Evolutionary conservation across 257 asterid species (phyloP).

Genomic region (Osmanthus fragrans): DNA sequence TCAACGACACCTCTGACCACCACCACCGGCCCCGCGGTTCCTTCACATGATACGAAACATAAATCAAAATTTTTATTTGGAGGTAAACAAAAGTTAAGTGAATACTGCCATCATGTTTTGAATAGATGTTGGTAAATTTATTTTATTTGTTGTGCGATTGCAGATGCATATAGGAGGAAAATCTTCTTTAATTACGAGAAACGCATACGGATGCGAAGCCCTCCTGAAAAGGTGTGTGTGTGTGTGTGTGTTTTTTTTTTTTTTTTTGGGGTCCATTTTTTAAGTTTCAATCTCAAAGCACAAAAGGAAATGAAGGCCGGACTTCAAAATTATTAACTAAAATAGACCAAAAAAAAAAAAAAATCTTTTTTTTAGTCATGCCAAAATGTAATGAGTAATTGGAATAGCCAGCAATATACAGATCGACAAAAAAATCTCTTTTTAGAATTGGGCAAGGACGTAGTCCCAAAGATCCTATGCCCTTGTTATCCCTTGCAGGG

Average conservation of each 20-base stretch:
- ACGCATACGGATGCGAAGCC: slow-evolving; percentile 88
- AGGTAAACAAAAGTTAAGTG: slow-evolving; percentile 33
- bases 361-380: not conserved
- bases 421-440: not conserved
- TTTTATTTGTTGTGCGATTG: slow-evolving; percentile 17
- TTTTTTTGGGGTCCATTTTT: not conserved
- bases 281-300: not conserved
- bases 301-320: not conserved
- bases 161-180: slow-evolving; percentile 81
- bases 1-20: slow-evolving; percentile 25
- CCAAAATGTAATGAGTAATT: not conserved
- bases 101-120: not conserved
- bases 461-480: not conserved
- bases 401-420: not conserved
- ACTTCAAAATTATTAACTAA: not conserved
- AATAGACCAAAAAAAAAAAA: not conserved
- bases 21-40: slow-evolving; percentile 19
- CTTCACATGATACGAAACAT: slow-evolving; percentile 14
- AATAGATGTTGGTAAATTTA: not conserved
- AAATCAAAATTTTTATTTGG: slow-evolving; percentile 52
- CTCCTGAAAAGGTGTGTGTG: slow-evolving; percentile 93
- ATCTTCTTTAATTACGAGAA: slow-evolving; percentile 86
- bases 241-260: too few relatives aligned
- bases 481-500: not conserved
- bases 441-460: not conserved